Percentiles rank a stretch among this genome's conserved stretches.
These are phyloP conservation scores for Rhipidocladum racemiflorum DNA, from an alignment of 176 grass and related monocot species.

Conservation along the genomic window DNA sequence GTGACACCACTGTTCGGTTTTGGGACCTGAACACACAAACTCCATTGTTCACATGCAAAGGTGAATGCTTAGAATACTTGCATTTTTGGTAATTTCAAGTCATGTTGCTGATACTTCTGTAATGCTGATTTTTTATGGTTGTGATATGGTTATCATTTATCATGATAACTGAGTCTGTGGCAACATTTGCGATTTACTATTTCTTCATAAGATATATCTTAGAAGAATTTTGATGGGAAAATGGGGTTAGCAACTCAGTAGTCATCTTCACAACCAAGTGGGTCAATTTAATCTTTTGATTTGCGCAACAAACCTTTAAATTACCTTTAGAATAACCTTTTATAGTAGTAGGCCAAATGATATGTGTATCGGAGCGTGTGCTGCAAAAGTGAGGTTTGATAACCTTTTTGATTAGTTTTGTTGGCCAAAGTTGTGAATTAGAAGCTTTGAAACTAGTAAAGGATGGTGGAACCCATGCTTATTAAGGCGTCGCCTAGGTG, in stretches of 20 bases:
- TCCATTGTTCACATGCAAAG: slow-evolving; percentile 84
- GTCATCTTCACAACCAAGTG: neutral
- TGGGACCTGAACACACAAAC: slow-evolving; percentile 94
- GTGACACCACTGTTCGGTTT: slow-evolving; percentile 83
- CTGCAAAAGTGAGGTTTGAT: neutral
- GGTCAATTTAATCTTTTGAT: neutral
- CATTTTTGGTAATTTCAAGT: neutral
- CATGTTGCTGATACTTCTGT: neutral
- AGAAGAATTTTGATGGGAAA: neutral
- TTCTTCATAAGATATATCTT: neutral
- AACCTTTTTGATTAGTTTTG: neutral
- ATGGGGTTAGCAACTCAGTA: neutral
- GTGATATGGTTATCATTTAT: neutral
- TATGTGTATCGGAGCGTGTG: neutral
- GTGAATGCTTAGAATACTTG: slow-evolving; percentile 36
- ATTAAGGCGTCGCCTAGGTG: too few relatives aligned
- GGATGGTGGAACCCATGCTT: neutral
- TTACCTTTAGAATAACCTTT: neutral
- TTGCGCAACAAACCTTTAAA: neutral
- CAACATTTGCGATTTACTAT: neutral
- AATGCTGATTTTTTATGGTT: neutral
- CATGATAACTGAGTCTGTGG: neutral
- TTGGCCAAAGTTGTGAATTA: neutral
- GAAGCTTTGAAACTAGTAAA: slow-evolving; percentile 2
- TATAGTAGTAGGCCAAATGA: neutral